Percentiles rank a stretch among this genome's conserved stretches.
phyloP scores from a whole-genome alignment of 306 rosid genomes.

The Mimosa pudica region DNA sequence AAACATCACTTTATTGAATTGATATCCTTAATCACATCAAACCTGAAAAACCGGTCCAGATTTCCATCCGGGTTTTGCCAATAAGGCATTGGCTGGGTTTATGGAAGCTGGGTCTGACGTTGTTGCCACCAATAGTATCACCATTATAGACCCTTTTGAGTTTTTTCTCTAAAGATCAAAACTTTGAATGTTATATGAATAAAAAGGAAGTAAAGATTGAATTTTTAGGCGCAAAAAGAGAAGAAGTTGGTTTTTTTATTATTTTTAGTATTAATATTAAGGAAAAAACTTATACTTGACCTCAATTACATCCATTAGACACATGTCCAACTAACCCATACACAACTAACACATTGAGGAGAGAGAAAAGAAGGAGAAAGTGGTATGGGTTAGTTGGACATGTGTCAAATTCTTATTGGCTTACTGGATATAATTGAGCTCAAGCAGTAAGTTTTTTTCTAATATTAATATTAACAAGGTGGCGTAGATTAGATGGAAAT shows the following conservation, averaged over 20 bases:
- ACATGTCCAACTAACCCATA: too few species aligned
- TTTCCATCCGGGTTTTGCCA: conserved; percentile 75
- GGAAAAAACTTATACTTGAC: too few species aligned
- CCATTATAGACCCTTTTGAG: conserved; percentile 43
- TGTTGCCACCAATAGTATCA: conserved; percentile 80
- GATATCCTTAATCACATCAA: not conserved
- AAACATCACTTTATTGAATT: not conserved
- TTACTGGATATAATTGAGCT: too few species aligned
- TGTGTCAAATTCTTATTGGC: too few species aligned
- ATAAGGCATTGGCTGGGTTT: conserved; percentile 81
- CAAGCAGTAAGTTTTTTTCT: too few species aligned
- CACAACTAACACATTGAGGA: too few species aligned
- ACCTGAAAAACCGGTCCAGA: conserved; percentile 74
- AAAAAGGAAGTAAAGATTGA: not conserved
- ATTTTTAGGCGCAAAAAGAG: not conserved
- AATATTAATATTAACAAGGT: not conserved
- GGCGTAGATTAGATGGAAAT: not conserved
- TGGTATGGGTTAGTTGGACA: too few species aligned
- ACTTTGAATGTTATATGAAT: not conserved
- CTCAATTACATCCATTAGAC: too few species aligned
- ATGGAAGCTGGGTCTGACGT: conserved; percentile 82
- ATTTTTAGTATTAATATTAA: too few species aligned
- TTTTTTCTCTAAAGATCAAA: not conserved
- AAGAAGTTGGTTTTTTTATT: conserved; percentile 10
- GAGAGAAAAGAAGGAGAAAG: too few species aligned